These are phyloP conservation scores for Elaeis oleifera DNA, from an alignment of 202 grass and related monocot species.

Conservation along the genomic window DNA sequence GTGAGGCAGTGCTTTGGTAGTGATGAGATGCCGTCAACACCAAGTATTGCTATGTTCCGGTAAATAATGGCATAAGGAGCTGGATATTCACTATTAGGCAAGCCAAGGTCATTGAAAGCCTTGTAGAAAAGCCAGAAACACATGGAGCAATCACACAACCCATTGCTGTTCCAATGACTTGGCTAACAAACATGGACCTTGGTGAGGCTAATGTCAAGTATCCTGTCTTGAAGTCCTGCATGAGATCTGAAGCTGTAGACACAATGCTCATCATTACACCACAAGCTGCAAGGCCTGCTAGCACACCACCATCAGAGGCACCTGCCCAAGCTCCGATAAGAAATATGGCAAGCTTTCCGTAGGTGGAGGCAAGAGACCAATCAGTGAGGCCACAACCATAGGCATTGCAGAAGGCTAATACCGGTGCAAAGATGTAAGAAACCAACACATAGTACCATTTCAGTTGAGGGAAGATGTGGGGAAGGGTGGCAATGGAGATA, in stretches of 20 bases:
- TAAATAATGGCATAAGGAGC: background rate
- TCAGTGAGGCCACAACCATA: slow-evolving; percentile 7
- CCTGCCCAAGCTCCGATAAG: slow-evolving; percentile 2
- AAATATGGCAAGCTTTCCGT: slow-evolving; percentile 13
- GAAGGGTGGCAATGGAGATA: background rate
- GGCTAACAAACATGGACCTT: slow-evolving; percentile 10
- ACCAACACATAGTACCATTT: slow-evolving; percentile 7
- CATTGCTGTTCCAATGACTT: slow-evolving; percentile 9
- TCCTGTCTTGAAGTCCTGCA: slow-evolving; percentile 22
- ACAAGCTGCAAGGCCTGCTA: slow-evolving; percentile 5
- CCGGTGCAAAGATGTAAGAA: background rate
- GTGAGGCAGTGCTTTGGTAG: background rate
- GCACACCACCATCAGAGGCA: background rate
- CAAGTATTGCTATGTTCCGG: background rate
- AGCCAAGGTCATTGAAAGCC: background rate
- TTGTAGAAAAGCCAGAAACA: slow-evolving; percentile 16
- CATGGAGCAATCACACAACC: slow-evolving; percentile 11
- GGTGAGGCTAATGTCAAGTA: slow-evolving; percentile 8
- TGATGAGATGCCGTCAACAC: background rate
- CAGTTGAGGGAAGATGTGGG: background rate
- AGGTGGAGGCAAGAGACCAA: slow-evolving; percentile 3
- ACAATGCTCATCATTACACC: slow-evolving; percentile 15
- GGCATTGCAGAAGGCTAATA: slow-evolving; percentile 11
- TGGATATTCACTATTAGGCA: background rate
- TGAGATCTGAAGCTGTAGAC: background rate